Conservation (phyloP, 2,329 filamentous ascomycete genomes). For the Diplodia scrobiculata region DNA sequence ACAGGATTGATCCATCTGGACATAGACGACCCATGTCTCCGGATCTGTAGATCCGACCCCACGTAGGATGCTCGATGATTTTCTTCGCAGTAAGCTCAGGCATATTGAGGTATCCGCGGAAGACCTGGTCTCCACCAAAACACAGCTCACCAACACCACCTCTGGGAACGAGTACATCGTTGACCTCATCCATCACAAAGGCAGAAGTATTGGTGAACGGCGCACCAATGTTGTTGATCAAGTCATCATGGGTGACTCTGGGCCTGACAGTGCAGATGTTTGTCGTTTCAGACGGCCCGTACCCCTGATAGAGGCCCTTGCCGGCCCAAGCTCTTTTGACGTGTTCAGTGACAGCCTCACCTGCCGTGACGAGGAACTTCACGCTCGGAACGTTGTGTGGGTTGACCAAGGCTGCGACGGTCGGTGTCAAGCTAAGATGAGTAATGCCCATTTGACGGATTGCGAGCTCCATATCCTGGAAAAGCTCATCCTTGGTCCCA, state of each 20-base stretch:
- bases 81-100: constrained; percentile 64
- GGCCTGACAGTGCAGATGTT: constrained; percentile 79
- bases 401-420: constrained; percentile 74
- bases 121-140: constrained; percentile 82
- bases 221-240: constrained; percentile 74
- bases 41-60: constrained; percentile 76
- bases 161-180: constrained; percentile 57
- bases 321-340: constrained; percentile 71
- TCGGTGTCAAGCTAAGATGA: constrained; percentile 83
- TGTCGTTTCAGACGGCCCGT: constrained; percentile 82
- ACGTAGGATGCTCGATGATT: constrained; percentile 68
- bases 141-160: constrained; percentile 81
- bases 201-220: constrained; percentile 75
- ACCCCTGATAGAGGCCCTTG: constrained; percentile 72
- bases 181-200: constrained; percentile 59
- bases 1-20: constrained; percentile 71
- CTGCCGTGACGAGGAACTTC: constrained; percentile 75
- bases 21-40: constrained; percentile 82
- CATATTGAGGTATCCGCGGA: constrained; percentile 70
- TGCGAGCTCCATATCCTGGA: constrained; percentile 68
- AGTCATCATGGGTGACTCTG: constrained; percentile 59
- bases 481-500: constrained; percentile 71
- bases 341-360: constrained; percentile 73
- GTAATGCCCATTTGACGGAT: constrained; percentile 68
- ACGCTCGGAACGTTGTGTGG: constrained; percentile 70